phyloP scores from a whole-genome alignment of 2,329 filamentous ascomycete genomes.

The Ceratocystis harringtonii region DNA sequence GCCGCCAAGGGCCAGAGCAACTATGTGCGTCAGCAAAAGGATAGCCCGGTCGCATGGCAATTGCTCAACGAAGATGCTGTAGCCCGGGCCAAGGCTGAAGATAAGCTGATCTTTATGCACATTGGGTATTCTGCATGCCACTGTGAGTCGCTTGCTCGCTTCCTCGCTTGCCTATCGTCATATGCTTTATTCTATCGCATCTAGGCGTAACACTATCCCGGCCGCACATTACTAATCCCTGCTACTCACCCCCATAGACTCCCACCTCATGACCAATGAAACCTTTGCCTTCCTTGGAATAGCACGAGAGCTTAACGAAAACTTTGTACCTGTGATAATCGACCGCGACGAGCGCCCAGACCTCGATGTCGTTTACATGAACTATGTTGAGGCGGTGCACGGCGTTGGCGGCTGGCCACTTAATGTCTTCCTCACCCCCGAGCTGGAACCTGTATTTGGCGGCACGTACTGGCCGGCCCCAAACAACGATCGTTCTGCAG shows the following conservation, averaged over 20 bases:
- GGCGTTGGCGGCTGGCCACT: slow-evolving; percentile 86
- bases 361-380: slow-evolving; percentile 94
- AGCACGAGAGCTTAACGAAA: slow-evolving; percentile 65
- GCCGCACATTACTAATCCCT: slow-evolving; percentile 18
- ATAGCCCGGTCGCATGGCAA: slow-evolving; percentile 86
- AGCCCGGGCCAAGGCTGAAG: slow-evolving; percentile 59
- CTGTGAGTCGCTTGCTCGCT: slow-evolving; percentile 42
- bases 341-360: slow-evolving; percentile 91
- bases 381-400: slow-evolving; percentile 88
- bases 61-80: slow-evolving; percentile 66
- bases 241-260: slow-evolving; percentile 36
- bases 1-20: slow-evolving; percentile 31
- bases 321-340: slow-evolving; percentile 82
- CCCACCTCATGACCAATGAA: slow-evolving; percentile 83
- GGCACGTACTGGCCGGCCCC: slow-evolving; percentile 92
- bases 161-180: too few species aligned
- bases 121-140: slow-evolving; percentile 94
- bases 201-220: background rate
- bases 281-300: slow-evolving; percentile 75
- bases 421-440: slow-evolving; percentile 90
- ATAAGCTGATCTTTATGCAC: slow-evolving; percentile 82
- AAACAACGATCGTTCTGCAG: slow-evolving; percentile 29
- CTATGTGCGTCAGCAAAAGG: slow-evolving; percentile 55
- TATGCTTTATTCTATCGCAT: too few species aligned
- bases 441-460: slow-evolving; percentile 86